Evolutionary conservation across 805 yeast genomes (phyloP), one percentile per base, ranked within the genome.

Genomic region (Naumovozyma dairenensis): DNA sequence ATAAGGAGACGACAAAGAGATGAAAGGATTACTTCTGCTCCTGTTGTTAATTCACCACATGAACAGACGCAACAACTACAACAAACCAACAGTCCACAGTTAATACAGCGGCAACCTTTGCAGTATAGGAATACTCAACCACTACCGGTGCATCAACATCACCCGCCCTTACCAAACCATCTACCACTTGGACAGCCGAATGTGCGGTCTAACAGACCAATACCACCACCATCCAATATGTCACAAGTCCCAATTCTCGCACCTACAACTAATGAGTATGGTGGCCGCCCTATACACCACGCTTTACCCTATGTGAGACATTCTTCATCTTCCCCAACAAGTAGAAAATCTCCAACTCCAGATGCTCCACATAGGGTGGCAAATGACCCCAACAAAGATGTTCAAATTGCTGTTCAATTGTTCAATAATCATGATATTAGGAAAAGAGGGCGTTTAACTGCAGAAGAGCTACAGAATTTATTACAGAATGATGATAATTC

Each of bases 401-500:
- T 40, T 7, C 51, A 48, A 25, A 38, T 55, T 4, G 62, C 62
- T 1, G 37, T 38, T n/a, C 51, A 48, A 28, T 35, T 58, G 16
- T 58, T 58, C 33, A 39, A 42, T 20, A 55, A 53, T 24, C 60
- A 54, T 36, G 63, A 58, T 36, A 36, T 49, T 8, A 49, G 39
- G 22, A 42, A 49, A 10, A 45, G 43, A 21, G 59, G 56, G 5
- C 42, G 62, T 33, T 25, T 58, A 22, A 54, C 60, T 2, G 54
- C 55, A 1, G 57, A 50, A 31, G 63, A 58, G 26, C 35, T 58
- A 17, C 58, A 55, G 29, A 55, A 57, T 31, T 36, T 57, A 5
- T 33, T 58, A 27, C 63, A 57, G 30, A 58, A 58, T 37, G 63
- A 58, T 31, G 63, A 58, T 29, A 49, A 39, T 17, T 39, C 56